Evolutionary conservation across 441 rosid species (phyloP), one percentile per base, ranked within the genome.

Genomic region (Erodium chrysanthum): DNA sequence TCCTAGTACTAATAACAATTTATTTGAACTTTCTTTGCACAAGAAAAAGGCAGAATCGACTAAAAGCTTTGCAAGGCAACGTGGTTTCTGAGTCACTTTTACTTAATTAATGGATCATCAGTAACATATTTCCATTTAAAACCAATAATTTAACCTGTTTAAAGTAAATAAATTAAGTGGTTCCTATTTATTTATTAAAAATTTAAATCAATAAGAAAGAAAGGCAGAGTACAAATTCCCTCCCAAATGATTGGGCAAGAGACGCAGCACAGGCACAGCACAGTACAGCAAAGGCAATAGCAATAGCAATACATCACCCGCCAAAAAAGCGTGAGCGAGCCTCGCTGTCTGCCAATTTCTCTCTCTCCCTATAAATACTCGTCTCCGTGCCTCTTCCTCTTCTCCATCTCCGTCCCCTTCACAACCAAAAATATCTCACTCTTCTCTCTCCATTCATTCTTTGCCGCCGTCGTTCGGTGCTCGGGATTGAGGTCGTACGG

Each of bases 241-340:
- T 54, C 60, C 60, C 60, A 54, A 54, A 54, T 54, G 60, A 54
- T 54, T 54, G 60, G 60, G 60, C 60, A 54, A 25, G 60, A 20
- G 60, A 6, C 59, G 8, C 7, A 15, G 59, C 59, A 35, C 40
- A 20, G 60, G 5, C 59, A 17, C 7, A 15, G 59, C 59, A 35
- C 40, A 35, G 40, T 35, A 7, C 40, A 35, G n/a, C n/a, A n/a
- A n/a, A n/a, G n/a, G n/a, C n/a, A n/a, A n/a, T n/a, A n/a, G n/a
- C n/a, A n/a, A n/a, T n/a, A n/a, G n/a, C n/a, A n/a, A n/a, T n/a
- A 35, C 40, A 35, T 35, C 40, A 35, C 40, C 60, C 60, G 60
- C 60, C 60, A 54, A 54, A 54, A 52, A 17, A 52, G 22, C 22
- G 40, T 35, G 60, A 54, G 60, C 60, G 12, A 54, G 22, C 60